Evolutionary conservation across 805 yeast species (phyloP), one percentile per base, ranked within the genome.

Genomic region (Yarrowia sp.): DNA sequence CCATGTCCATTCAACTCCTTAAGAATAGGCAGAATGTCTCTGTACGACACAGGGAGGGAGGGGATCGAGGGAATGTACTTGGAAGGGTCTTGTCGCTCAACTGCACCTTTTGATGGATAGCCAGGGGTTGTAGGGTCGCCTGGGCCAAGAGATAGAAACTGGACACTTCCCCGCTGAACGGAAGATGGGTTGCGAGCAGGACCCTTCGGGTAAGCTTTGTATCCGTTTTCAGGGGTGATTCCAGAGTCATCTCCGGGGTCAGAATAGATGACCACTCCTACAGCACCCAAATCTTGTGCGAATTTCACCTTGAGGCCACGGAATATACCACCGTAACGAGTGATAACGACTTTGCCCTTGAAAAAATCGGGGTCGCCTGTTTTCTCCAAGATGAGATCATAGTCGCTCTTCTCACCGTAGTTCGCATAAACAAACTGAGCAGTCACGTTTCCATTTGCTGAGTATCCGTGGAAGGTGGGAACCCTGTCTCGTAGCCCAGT

Each of bases 91-190:
- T 75, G 75, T 66, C 89, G 79, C 30, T 82, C 77, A 50, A 82
- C 82, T 15, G 80, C 83, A 5, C 84, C 83, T 58, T 81, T 83
- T 42, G 86, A 83, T 6, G 89, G 84, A 70, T 82, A 84, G 2
- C 89, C 91, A 1, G 92, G 92, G 1, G 92, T 86, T 0, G 92
- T 84, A 17, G 95, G 95, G 73, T 89, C 95, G 40, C 95, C 95
- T 0, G 93, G 92, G 4, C 81, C 78, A 58, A 75, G 76, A 5
- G 89, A 82, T 39, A 88, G 77, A 73, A 84, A 89, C 75, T 84
- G 86, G 5, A 87, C 90, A 50, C 91, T 86, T 0, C 95, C 95
- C 72, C 95, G 82, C 78, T 90, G 93, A 38, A 90, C 87, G 14
- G 89, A 79, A 8, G 89, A 84, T 43, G 93, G 93, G 74, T 90